These are phyloP conservation scores for Solanum ossicruentum DNA, from an alignment of 257 asterid species.

Conservation along the genomic window DNA sequence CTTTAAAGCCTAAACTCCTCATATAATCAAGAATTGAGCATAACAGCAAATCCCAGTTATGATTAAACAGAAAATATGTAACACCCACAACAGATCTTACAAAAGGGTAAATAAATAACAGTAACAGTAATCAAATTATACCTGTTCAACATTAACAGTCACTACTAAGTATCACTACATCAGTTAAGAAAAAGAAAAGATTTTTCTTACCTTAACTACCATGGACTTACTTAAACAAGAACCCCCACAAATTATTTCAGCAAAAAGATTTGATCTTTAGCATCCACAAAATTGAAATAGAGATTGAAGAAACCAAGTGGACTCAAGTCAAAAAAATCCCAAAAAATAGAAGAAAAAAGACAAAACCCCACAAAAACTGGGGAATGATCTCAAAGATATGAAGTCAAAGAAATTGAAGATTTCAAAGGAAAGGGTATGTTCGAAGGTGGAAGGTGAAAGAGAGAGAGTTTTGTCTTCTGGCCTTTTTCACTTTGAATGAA, in stretches of 20 bases:
- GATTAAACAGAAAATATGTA: background rate
- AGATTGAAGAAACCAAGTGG: background rate
- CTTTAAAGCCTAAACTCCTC: background rate
- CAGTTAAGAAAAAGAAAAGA: background rate
- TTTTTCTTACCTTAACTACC: background rate
- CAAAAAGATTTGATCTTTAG: background rate
- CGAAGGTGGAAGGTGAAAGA: background rate
- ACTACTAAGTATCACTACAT: background rate
- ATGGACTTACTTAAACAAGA: background rate
- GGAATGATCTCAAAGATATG: background rate
- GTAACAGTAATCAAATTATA: background rate
- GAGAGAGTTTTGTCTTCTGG: background rate
- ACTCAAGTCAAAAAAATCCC: background rate
- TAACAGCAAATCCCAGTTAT: background rate
- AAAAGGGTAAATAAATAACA: background rate
- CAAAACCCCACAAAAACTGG: background rate
- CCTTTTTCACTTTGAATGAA: background rate
- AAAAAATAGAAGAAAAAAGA: background rate
- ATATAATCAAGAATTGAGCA: background rate
- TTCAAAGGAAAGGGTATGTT: background rate
- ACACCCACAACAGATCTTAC: background rate
- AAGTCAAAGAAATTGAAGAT: background rate
- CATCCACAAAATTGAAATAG: background rate
- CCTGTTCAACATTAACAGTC: background rate
- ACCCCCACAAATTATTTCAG: background rate